Conservation (phyloP, 2,329 filamentous ascomycete genomes). For the Fonsecaea nubica region DNA sequence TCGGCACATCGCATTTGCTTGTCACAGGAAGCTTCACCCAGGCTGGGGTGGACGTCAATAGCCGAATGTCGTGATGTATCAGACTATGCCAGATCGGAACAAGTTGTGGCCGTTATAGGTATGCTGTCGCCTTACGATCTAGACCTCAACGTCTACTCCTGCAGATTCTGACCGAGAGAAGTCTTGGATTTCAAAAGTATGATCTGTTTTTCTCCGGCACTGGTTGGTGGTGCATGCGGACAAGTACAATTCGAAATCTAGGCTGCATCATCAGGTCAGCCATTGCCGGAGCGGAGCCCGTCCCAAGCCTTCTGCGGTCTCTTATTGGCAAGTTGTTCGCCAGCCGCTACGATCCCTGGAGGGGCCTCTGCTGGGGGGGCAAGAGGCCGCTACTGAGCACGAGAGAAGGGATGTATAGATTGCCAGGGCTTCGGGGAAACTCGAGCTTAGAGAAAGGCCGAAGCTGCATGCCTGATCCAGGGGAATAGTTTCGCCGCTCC, state of each 20-base stretch:
- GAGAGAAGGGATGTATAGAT: neutral
- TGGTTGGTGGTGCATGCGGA: neutral
- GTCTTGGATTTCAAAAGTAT: neutral
- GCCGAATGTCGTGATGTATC: neutral
- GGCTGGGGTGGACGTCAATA: neutral
- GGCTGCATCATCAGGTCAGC: neutral
- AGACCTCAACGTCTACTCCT: neutral
- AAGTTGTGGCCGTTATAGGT: neutral
- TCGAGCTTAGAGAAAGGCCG: constrained; percentile 20
- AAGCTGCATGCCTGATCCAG: constrained; percentile 8
- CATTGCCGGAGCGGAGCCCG: neutral
- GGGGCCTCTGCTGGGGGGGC: neutral
- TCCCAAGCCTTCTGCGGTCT: neutral
- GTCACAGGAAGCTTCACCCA: neutral
- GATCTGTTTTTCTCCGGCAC: neutral
- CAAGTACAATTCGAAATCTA: neutral
- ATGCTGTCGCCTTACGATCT: neutral
- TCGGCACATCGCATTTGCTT: neutral
- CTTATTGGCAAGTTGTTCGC: neutral
- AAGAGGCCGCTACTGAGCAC: neutral
- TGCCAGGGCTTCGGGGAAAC: constrained; percentile 21
- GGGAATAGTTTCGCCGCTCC: constrained; percentile 35
- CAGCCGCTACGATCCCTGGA: neutral
- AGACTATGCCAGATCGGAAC: neutral
- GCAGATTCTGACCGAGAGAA: neutral